Evolutionary conservation across 495 filamentous ascomycete species (phyloP), one percentile per base, ranked within the genome.

Genomic region (Hypoxylon crocopeplum): DNA sequence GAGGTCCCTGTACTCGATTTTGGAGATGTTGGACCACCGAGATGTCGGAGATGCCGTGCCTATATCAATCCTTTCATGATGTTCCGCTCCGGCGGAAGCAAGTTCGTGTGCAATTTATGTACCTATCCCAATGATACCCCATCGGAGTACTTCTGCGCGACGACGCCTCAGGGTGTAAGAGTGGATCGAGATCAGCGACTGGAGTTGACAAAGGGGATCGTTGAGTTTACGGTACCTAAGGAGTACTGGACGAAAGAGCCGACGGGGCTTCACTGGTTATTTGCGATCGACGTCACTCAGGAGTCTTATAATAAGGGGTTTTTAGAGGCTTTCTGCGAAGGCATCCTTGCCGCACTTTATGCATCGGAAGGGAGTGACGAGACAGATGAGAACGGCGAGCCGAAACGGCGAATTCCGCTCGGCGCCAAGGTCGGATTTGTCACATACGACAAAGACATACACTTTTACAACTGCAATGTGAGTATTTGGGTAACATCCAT

Each of bases 11-110:
- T 98, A 1, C 79, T 99, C 29, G 94, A 98, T 77, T 99, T 97
- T 76, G 94, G 94, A 33, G 93, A 97, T 47, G 74, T 77, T 33
- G 94, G 94, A 1, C 94, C 94, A 30, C 94, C 95, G 10, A 85
- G 94, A 66, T 99, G 94, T 75, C 85, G 92, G 67, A 83, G 94
- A 75, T 99, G 94, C 75, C 79, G 94, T 67, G 88, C 94, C 11
- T 99, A 99, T 72, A 96, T 99, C 74, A 99, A 99, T 68, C 94
- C 94, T 8, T 99, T 98, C 72, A 97, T 98, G 94, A 88, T 89
- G 50, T 99, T 99, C 79, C 83, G 87, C 40, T 90, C 90, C 3
- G 94, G 93, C 20, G 94, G 94, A 27, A 97, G 90, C 73, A 95
- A 93, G 71, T 97, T 97, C 66, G 91, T 95, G 49, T 99, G 94